These are phyloP conservation scores for Medicago ruthenica DNA, from an alignment of 306 rosid species.

Conservation along the genomic window DNA sequence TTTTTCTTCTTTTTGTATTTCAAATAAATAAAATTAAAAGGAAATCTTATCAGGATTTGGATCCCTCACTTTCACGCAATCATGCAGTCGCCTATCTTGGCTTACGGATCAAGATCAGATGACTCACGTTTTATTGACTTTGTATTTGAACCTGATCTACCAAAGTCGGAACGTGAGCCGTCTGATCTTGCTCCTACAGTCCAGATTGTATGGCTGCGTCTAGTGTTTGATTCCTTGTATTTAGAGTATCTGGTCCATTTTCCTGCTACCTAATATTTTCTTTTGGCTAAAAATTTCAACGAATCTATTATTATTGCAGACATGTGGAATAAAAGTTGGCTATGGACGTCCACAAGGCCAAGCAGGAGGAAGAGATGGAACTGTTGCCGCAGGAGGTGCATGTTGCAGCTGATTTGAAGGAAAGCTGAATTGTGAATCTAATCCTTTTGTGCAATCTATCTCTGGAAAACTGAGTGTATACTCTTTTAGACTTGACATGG, in stretches of 20 bases:
- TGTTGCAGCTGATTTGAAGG: conserved; percentile 70
- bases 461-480: conserved; percentile 42
- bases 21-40: not conserved
- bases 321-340: conserved; percentile 89
- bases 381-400: conserved; percentile 69
- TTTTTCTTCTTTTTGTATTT: not conserved
- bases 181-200: not conserved
- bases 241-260: not conserved
- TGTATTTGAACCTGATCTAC: not conserved
- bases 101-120: not conserved
- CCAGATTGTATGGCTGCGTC: not conserved
- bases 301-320: conserved; percentile 59
- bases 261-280: not conserved
- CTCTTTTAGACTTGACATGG: conserved; percentile 37
- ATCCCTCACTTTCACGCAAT: not conserved
- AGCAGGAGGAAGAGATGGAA: conserved; percentile 76
- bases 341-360: conserved; percentile 82
- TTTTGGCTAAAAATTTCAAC: conserved; percentile 15
- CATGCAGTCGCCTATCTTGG: not conserved
- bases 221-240: not conserved
- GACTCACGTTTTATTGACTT: not conserved
- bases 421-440: conserved; percentile 38
- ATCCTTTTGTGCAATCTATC: conserved; percentile 43
- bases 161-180: not conserved
- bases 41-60: not conserved